Evolutionary conservation across 371 early-diverging fungal species (phyloP).

Genomic region (Vairimorpha necatrix): DNA sequence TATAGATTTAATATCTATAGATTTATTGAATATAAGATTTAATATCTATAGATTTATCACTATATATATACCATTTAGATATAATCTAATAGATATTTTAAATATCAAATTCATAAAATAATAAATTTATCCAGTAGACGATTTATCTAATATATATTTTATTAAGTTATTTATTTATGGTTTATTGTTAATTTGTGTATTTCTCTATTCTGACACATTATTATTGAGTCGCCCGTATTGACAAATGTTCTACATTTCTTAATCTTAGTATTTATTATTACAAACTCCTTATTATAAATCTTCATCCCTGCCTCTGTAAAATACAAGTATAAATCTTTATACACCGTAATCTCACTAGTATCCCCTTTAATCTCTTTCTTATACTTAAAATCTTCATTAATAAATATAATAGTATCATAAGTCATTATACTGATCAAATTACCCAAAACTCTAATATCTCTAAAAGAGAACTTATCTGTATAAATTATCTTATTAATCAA

Average conservation of each 20-base stretch:
- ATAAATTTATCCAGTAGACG: too few relatives aligned
- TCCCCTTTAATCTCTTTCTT: background rate
- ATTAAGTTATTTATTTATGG: background rate
- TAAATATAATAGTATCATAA: background rate
- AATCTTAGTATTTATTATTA: background rate
- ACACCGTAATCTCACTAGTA: background rate
- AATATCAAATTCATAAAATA: too few relatives aligned
- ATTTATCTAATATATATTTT: too few relatives aligned
- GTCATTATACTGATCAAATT: background rate
- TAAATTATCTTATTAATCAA: background rate
- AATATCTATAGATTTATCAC: too few relatives aligned
- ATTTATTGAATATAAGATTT: too few relatives aligned
- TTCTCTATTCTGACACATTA: slow-evolving; percentile 4
- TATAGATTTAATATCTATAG: background rate
- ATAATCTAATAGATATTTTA: too few relatives aligned
- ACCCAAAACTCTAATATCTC: background rate
- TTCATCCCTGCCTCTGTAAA: background rate
- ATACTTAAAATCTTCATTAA: slow-evolving; percentile 1
- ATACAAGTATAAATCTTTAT: background rate
- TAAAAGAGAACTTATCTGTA: slow-evolving; percentile 7
- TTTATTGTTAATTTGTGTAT: background rate
- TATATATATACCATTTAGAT: too few relatives aligned
- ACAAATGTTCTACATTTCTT: background rate
- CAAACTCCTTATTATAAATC: background rate
- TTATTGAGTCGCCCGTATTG: background rate